A percentile compares a stretch with the other conserved stretches of the same genome.
These are phyloP conservation scores for Sordariomycetes sp. DNA, from an alignment of 2,329 filamentous ascomycete genomes.

Conservation along the genomic window DNA sequence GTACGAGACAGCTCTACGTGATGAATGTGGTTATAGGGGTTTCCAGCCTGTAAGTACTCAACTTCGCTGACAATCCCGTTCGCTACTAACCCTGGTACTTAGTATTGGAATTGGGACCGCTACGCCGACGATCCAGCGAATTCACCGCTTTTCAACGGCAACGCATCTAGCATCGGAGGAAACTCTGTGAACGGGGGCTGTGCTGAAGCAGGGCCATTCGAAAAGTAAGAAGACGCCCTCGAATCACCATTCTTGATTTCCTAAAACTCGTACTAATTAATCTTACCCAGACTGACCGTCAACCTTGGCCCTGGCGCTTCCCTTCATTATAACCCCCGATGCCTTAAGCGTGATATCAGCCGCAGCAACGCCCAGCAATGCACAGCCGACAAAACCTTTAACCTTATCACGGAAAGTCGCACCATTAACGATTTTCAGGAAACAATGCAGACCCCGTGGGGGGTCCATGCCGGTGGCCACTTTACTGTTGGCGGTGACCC, in stretches of 20 bases:
- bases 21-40: constrained; percentile 30
- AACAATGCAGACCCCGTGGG: constrained; percentile 20
- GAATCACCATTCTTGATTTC: too few species aligned
- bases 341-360: constrained; percentile 31
- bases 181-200: constrained; percentile 42
- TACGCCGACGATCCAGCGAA: constrained; percentile 28
- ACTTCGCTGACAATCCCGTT: neutral
- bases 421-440: constrained; percentile 9
- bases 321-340: constrained; percentile 30
- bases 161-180: constrained; percentile 33
- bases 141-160: constrained; percentile 47
- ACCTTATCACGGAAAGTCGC: constrained; percentile 4
- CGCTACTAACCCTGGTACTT: constrained; percentile 3
- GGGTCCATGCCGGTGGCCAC: constrained; percentile 30
- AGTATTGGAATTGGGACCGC: constrained; percentile 38
- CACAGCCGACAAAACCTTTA: constrained; percentile 9
- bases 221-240: constrained; percentile 17
- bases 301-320: constrained; percentile 17
- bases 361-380: constrained; percentile 1
- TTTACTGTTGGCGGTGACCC: constrained; percentile 28
- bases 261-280: neutral
- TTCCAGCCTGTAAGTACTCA: constrained; percentile 16
- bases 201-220: constrained; percentile 38
- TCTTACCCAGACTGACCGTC: constrained; percentile 9
- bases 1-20: constrained; percentile 26